A percentile compares a stretch with the other conserved stretches of the same genome.
Evolutionary conservation across 805 yeast genomes (phyloP).

Genomic region (Yarrowia divulgata): DNA sequence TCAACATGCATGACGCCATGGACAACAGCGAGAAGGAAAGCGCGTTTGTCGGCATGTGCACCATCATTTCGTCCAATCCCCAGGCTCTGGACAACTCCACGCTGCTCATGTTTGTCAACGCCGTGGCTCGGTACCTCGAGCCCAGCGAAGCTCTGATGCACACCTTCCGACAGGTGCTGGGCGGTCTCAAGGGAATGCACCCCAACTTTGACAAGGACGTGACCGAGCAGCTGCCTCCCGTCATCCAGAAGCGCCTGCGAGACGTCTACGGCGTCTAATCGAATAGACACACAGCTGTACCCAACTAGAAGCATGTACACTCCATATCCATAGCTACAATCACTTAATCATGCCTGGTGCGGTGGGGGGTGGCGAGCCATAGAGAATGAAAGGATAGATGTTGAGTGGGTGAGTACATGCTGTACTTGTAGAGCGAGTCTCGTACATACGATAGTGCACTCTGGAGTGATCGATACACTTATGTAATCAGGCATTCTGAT

Average conservation of each 20-base stretch:
- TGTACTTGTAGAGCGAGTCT: too few species aligned
- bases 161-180: conserved; percentile 34
- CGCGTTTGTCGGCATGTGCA: conserved; percentile 84
- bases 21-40: conserved; percentile 90
- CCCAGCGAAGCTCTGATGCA: conserved; percentile 41
- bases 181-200: conserved; percentile 42
- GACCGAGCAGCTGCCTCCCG: conserved; percentile 43
- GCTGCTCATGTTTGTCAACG: conserved; percentile 62
- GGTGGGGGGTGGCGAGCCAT: conserved; percentile 14
- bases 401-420: background rate
- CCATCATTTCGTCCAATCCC: conserved; percentile 70
- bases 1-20: conserved; percentile 67
- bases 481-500: too few species aligned
- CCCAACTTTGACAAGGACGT: conserved; percentile 43
- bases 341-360: conserved; percentile 37
- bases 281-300: background rate
- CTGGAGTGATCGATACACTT: too few species aligned
- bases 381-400: conserved; percentile 23
- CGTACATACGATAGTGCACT: too few species aligned
- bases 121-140: conserved; percentile 55
- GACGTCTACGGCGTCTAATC: conserved; percentile 42
- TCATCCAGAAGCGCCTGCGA: conserved; percentile 45
- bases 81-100: conserved; percentile 60
- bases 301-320: conserved; percentile 10
- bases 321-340: conserved; percentile 28